phyloP scores from a whole-genome alignment of 2,329 filamentous ascomycete genomes.

The Calycina marina region DNA sequence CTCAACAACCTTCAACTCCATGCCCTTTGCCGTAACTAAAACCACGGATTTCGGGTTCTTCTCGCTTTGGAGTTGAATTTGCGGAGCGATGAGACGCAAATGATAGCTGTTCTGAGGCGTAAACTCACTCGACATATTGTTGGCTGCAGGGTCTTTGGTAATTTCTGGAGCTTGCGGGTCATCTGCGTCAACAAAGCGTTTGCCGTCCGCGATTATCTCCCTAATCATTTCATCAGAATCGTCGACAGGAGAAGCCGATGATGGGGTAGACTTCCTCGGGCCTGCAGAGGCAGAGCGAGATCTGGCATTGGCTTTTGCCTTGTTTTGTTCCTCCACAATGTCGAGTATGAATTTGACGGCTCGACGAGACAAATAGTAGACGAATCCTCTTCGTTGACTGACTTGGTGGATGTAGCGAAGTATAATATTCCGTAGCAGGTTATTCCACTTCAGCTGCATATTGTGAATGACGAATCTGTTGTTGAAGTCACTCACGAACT shows the following conservation, averaged over 20 bases:
- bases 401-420: slow-evolving; percentile 96
- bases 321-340: slow-evolving; percentile 87
- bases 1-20: slow-evolving; percentile 94
- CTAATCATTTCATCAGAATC: slow-evolving; percentile 76
- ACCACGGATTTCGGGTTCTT: slow-evolving; percentile 97
- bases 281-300: slow-evolving; percentile 13
- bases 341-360: slow-evolving; percentile 97
- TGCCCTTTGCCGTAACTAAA: slow-evolving; percentile 89
- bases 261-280: slow-evolving; percentile 19
- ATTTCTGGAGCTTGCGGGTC: slow-evolving; percentile 28
- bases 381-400: slow-evolving; percentile 84
- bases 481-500: slow-evolving; percentile 89
- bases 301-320: slow-evolving; percentile 25
- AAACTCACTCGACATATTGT: slow-evolving; percentile 77
- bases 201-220: slow-evolving; percentile 71
- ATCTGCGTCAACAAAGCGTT: slow-evolving; percentile 64
- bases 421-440: slow-evolving; percentile 86
- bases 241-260: slow-evolving; percentile 9
- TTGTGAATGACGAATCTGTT: slow-evolving; percentile 98
- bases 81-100: slow-evolving; percentile 84
- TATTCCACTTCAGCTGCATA: slow-evolving; percentile 96
- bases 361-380: slow-evolving; percentile 91
- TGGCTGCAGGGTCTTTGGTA: slow-evolving; percentile 41
- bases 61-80: slow-evolving; percentile 96
- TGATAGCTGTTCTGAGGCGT: slow-evolving; percentile 88